Conservation (phyloP, 1,284 basidiomycete genomes). For the Ustilago crameri region DNA sequence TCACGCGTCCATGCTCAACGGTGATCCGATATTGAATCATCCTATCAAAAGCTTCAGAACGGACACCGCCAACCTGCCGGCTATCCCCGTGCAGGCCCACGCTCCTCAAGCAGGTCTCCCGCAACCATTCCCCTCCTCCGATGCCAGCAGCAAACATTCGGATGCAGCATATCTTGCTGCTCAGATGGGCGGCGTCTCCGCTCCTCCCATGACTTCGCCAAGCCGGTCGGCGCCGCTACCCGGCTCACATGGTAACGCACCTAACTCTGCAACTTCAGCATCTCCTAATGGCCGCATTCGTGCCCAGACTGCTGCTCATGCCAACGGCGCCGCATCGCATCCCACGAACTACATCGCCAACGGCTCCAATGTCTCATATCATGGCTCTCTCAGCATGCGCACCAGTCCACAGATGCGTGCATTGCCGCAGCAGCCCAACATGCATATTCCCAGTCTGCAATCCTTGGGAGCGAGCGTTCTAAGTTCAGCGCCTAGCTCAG, state of each 20-base stretch:
- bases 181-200: conserved; percentile 9
- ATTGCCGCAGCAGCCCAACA: conserved; percentile 26
- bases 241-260: conserved; percentile 5
- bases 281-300: conserved; percentile 38
- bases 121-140: conserved; percentile 2
- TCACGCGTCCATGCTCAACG: conserved; percentile 6
- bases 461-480: conserved; percentile 17
- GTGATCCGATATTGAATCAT: conserved; percentile 13
- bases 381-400: conserved; percentile 36
- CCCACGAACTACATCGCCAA: conserved; percentile 10
- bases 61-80: conserved; percentile 24
- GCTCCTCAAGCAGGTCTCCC: neutral
- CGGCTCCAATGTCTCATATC: conserved; percentile 17
- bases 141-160: neutral
- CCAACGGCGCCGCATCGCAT: conserved; percentile 24
- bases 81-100: conserved; percentile 28
- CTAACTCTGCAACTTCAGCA: conserved; percentile 10
- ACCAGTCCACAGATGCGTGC: conserved; percentile 47
- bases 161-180: conserved; percentile 11
- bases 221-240: conserved; percentile 31
- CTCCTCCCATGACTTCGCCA: conserved; percentile 31
- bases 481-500: conserved; percentile 18
- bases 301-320: conserved; percentile 31
- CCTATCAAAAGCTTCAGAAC: conserved; percentile 15
- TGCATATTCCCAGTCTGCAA: conserved; percentile 20